These are phyloP conservation scores for Apophysomyces variabilis DNA, from an alignment of 371 early-diverging fungal species.

Conservation along the genomic window DNA sequence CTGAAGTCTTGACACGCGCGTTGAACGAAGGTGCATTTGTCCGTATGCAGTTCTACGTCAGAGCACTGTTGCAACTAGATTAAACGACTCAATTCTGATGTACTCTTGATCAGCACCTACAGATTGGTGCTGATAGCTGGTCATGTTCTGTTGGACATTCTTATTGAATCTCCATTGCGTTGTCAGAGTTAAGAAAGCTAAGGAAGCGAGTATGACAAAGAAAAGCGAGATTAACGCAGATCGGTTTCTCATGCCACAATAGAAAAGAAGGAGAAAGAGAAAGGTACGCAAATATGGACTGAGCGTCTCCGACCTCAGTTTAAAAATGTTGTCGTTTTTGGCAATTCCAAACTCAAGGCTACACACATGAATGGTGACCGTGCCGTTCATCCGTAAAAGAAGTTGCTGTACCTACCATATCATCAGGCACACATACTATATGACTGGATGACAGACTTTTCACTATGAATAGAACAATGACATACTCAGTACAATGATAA, in stretches of 20 bases:
- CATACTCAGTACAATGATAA: too few species aligned
- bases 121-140: constrained; percentile 1
- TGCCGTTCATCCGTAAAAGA: not conserved
- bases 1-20: constrained; percentile 44
- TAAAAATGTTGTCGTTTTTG: not conserved
- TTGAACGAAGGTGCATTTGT: constrained; percentile 48
- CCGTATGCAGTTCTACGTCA: constrained; percentile 34
- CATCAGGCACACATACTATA: too few species aligned
- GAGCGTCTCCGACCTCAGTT: not conserved
- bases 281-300: not conserved
- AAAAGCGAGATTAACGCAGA: not conserved
- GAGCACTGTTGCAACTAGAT: constrained; percentile 30
- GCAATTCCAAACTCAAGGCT: not conserved
- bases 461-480: too few species aligned
- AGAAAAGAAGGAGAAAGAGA: not conserved
- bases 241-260: not conserved
- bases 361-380: constrained; percentile 5
- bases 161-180: not conserved
- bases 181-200: not conserved
- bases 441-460: too few species aligned
- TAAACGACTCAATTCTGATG: not conserved
- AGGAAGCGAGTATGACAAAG: not conserved
- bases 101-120: constrained; percentile 2
- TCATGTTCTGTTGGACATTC: not conserved
- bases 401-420: not conserved